phyloP scores from a whole-genome alignment of 257 asterid species.

The Solanum infundibuliforme region DNA sequence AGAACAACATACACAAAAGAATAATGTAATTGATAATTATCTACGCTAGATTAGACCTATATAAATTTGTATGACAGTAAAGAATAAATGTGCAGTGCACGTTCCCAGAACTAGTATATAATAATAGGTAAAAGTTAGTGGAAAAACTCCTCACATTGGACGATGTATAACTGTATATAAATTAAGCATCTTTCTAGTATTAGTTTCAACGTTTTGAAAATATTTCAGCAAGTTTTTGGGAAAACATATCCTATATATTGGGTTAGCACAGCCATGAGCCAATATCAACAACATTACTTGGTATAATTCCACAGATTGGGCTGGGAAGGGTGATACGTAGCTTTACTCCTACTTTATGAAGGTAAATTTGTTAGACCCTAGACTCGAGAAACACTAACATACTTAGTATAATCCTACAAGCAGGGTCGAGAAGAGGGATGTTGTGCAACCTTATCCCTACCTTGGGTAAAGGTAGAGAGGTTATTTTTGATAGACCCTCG shows the following conservation, averaged over 20 bases:
- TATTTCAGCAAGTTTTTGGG: background rate
- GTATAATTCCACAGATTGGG: background rate
- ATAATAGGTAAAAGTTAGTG: background rate
- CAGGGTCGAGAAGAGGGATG: rapidly evolving
- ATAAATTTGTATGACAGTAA: no score
- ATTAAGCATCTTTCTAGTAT: background rate
- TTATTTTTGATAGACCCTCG: background rate
- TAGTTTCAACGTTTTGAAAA: background rate
- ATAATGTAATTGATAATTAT: no score
- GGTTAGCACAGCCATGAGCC: background rate
- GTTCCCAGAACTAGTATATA: no score
- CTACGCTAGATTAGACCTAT: no score
- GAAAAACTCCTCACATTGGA: background rate
- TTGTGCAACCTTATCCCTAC: background rate
- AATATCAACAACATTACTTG: background rate
- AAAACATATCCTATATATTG: background rate
- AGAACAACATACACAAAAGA: no score
- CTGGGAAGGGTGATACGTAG: rapidly evolving
- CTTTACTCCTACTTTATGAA: background rate
- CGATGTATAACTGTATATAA: background rate
- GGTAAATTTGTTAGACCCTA: background rate
- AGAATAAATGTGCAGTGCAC: no score
- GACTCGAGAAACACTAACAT: background rate
- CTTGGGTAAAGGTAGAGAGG: background rate
- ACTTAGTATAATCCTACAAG: background rate